Conservation (phyloP, 2,329 filamentous ascomycete genomes). For the Boeremia exigua region DNA sequence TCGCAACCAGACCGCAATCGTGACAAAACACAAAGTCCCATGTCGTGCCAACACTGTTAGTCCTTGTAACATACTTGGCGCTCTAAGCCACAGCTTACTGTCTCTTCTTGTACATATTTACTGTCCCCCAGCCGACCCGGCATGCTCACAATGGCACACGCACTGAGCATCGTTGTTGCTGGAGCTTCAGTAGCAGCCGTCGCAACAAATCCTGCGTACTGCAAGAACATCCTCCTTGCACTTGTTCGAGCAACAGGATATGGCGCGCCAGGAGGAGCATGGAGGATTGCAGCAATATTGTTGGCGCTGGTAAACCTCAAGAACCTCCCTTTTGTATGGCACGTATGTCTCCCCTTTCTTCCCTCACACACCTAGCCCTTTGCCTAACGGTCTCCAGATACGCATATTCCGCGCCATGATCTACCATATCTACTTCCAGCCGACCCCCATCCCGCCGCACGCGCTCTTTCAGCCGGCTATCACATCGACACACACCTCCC, state of each 20-base stretch:
- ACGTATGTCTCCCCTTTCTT: constrained; percentile 60
- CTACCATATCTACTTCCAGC: constrained; percentile 56
- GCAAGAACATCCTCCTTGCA: constrained; percentile 5
- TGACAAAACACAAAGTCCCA: not conserved
- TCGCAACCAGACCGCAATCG: not conserved
- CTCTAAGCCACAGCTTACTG: not conserved
- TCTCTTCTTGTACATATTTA: not conserved
- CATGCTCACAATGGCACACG: constrained; percentile 28
- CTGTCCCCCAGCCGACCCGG: not conserved
- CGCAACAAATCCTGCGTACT: constrained; percentile 7
- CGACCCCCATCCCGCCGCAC: constrained; percentile 56
- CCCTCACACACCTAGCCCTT: not conserved
- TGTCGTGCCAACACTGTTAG: not conserved
- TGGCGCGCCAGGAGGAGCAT: constrained; percentile 40
- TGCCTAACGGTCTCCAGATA: constrained; percentile 34
- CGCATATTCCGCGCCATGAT: constrained; percentile 55
- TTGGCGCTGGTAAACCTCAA: constrained; percentile 68
- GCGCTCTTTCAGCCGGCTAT: constrained; percentile 77
- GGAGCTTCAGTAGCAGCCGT: constrained; percentile 22
- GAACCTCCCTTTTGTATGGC: constrained; percentile 77
- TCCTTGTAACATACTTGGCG: constrained; percentile 1
- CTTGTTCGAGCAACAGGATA: constrained; percentile 28
- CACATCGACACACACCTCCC: constrained; percentile 68
- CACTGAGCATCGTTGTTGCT: constrained; percentile 25
- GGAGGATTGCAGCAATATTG: constrained; percentile 43